These are phyloP conservation scores for Auxenochlorella pyrenoidosa DNA, from an alignment of 139 green algal species.

Conservation along the genomic window DNA sequence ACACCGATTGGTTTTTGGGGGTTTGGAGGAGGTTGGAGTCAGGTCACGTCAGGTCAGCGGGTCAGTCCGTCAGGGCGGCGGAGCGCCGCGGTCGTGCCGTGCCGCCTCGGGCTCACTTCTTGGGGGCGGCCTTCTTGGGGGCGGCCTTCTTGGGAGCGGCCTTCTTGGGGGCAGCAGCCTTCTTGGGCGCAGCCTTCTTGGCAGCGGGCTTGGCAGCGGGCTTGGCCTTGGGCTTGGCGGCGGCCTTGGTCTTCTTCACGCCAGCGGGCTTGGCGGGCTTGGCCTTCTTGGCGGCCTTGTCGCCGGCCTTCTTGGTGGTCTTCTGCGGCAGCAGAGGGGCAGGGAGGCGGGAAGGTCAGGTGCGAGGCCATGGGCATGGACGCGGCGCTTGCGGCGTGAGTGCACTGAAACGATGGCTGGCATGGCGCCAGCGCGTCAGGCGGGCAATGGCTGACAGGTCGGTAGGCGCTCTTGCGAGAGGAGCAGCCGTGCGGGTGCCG, in stretches of 20 bases:
- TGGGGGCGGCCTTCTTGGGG: conserved; percentile 51
- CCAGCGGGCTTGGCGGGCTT: conserved; percentile 27
- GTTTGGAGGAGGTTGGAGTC: conserved; percentile 1
- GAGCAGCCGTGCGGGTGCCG: too few species aligned
- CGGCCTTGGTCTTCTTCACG: conserved; percentile 32
- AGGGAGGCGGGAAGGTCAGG: too few species aligned
- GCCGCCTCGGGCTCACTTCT: conserved; percentile 15
- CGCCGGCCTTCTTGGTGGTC: not conserved
- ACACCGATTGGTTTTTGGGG: conserved; percentile 25
- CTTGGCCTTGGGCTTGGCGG: conserved; percentile 56
- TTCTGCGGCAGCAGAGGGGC: not conserved
- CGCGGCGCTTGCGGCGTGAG: too few species aligned
- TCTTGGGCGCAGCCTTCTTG: conserved; percentile 24
- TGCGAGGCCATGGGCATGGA: too few species aligned
- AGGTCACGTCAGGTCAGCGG: not conserved
- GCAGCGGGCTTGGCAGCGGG: conserved; percentile 25
- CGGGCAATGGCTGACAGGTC: too few species aligned
- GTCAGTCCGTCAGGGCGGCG: not conserved
- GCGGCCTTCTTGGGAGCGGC: conserved; percentile 43
- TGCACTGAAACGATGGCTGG: too few species aligned
- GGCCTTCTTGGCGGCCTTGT: not conserved
- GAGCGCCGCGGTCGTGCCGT: not conserved
- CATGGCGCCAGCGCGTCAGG: too few species aligned
- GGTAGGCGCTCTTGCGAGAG: too few species aligned
- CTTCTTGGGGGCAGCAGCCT: conserved; percentile 43